phyloP scores from a whole-genome alignment of 163 green algal genomes.

The Volvox carteri region DNA sequence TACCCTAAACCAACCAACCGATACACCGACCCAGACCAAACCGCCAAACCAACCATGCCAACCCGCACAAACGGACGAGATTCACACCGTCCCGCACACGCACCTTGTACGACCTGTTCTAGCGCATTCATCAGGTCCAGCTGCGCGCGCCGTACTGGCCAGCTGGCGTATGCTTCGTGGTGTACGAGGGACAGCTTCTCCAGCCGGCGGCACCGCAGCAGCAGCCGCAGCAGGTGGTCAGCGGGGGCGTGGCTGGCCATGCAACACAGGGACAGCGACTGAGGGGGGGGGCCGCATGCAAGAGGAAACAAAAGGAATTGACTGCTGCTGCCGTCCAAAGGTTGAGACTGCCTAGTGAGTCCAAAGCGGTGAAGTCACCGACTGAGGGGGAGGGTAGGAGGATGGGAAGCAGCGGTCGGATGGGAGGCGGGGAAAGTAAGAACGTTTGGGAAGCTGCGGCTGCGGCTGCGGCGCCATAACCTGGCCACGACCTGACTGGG shows the following conservation, averaged over 20 bases:
- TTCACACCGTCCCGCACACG: background rate
- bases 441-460: too few relatives aligned
- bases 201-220: slow-evolving; percentile 48
- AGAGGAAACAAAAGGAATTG: too few relatives aligned
- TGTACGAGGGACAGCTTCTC: slow-evolving; percentile 47
- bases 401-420: background rate
- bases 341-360: too few relatives aligned
- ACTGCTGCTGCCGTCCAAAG: too few relatives aligned
- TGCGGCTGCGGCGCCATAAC: too few relatives aligned
- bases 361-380: too few relatives aligned
- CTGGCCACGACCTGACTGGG: too few relatives aligned
- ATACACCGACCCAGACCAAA: too few relatives aligned
- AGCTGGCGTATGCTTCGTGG: slow-evolving; percentile 28
- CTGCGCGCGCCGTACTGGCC: background rate
- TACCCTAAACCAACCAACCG: too few relatives aligned
- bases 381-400: background rate
- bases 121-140: background rate
- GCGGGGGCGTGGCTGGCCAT: slow-evolving; percentile 43
- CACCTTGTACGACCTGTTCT: slow-evolving; percentile 26
- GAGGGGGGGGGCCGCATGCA: background rate
- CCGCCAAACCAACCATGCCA: background rate
- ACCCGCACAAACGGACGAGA: too few relatives aligned
- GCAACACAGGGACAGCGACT: slow-evolving; percentile 24
- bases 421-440: background rate
- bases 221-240: slow-evolving; percentile 50